phyloP scores from a whole-genome alignment of 768 basidiomycete species.

The Boletus rufocinnamomeus region DNA sequence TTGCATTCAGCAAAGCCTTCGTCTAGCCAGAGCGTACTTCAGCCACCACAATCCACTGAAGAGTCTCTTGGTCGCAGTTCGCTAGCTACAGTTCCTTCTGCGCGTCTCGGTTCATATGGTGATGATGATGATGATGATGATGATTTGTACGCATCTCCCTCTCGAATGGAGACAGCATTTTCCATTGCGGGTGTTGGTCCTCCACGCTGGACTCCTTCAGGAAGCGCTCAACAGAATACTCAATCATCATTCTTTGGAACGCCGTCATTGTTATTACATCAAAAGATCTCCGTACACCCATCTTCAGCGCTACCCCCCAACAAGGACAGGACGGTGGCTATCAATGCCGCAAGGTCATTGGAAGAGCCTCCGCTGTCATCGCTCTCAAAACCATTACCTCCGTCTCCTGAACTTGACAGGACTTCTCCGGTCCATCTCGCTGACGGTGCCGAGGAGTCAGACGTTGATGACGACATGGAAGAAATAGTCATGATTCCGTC shows the following conservation, averaged over 20 bases:
- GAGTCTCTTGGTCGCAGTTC: not conserved
- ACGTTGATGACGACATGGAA: slow-evolving; percentile 43
- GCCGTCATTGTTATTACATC: slow-evolving; percentile 36
- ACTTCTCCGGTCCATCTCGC: not conserved
- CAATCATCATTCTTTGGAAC: slow-evolving; percentile 39
- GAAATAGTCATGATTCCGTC: slow-evolving; percentile 27
- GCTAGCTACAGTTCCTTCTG: not conserved
- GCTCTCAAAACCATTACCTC: not conserved
- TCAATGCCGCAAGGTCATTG: not conserved
- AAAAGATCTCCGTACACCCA: not conserved
- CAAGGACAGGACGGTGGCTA: not conserved
- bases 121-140: slow-evolving; percentile 45
- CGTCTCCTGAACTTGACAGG: slow-evolving; percentile 1
- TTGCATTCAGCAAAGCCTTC: slow-evolving; percentile 1
- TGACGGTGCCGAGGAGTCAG: slow-evolving; percentile 14
- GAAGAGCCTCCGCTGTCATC: slow-evolving; percentile 11
- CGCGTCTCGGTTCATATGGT: slow-evolving; percentile 3
- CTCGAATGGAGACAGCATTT: slow-evolving; percentile 64
- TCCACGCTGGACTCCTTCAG: slow-evolving; percentile 22
- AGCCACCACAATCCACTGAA: slow-evolving; percentile 8
- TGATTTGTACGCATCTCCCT: slow-evolving; percentile 52
- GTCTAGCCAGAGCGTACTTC: slow-evolving; percentile 6
- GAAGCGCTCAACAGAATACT: slow-evolving; percentile 13
- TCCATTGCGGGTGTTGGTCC: slow-evolving; percentile 64
- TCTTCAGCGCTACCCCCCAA: not conserved